Base-by-base conservation (phyloP, 2,329 filamentous ascomycete species). In the Penicillium sumatraense region DNA sequence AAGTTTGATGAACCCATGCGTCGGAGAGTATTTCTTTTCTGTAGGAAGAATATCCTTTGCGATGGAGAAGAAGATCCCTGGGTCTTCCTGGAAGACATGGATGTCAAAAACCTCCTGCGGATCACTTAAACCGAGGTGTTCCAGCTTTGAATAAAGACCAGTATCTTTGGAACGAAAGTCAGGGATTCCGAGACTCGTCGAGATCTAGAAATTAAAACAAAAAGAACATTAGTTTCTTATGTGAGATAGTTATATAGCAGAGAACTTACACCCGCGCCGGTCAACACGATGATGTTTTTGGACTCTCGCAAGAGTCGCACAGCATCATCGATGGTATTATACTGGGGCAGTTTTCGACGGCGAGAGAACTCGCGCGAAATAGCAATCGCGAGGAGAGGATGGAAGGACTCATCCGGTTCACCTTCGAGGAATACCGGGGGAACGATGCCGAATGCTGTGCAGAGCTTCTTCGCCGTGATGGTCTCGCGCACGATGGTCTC, bases 41-140 rank as follows among this genome's bases (percentile, higher is more conserved):
- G 86, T 85, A 10, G 93, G 92, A 26, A 98, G 79, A 61, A 98
- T 96, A 71, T 96, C 91, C 71, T 91, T 91, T 44, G 93, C 93
- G 44, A 97, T 86, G 1, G 86, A 88, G 79, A 96, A 99, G 80
- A 99, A 99, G 61, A 93, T 90, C 61, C 81, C 84, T 1, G 95
- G 95, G 69, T 98, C 90, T 45, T 93, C 84, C 64, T 87, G 86
- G 74, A 99, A 99, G 63, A 93, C 82, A 49, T 86, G 77, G 60
- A 98, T 95, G 75, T 96, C 91, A 69, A 99, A 99, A 23, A 98
- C 92, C 69, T 98, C 92, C 71, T 98, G 93, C 1, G 93, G 93
- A 66, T 97, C 93, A 60, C 80, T 86, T 57, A 87, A 81, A 6
- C 91, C 92, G 57, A 95, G 83, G 67, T 91, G 86, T 64, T 85